Percentiles rank a stretch among this genome's conserved stretches.
phyloP scores from a whole-genome alignment of 2,329 filamentous ascomycete species.

The Venturia asperata region DNA sequence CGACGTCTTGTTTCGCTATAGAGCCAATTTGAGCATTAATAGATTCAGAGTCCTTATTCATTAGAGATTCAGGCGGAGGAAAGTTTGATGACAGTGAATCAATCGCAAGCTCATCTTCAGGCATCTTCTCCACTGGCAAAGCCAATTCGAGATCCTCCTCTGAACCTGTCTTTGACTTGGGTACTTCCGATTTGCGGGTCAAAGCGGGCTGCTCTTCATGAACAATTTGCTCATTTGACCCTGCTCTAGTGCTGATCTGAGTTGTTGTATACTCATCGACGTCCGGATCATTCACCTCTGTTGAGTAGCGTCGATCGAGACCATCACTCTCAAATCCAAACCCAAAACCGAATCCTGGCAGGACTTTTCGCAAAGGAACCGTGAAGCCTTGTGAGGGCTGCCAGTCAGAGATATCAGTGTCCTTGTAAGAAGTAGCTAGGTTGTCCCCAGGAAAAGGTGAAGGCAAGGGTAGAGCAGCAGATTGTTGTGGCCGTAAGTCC shows the following conservation, averaged over 20 bases:
- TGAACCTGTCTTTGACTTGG: not conserved
- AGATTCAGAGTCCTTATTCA: not conserved
- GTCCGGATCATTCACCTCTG: not conserved
- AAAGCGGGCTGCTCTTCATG: not conserved
- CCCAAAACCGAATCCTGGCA: conserved; percentile 13
- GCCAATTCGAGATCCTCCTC: not conserved
- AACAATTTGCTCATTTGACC: too few species aligned
- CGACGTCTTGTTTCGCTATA: not conserved
- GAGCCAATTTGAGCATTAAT: not conserved
- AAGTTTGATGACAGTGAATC: not conserved
- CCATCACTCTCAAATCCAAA: conserved; percentile 18
- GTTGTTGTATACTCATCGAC: not conserved
- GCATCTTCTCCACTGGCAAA: not conserved
- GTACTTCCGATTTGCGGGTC: not conserved
- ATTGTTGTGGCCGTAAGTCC: conserved; percentile 27
- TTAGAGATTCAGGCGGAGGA: not conserved
- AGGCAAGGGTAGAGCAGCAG: conserved; percentile 28
- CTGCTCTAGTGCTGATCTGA: not conserved
- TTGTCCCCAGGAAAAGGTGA: conserved; percentile 28
- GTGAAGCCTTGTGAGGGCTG: not conserved
- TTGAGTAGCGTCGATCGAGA: conserved; percentile 6
- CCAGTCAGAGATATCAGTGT: not conserved
- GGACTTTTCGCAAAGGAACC: conserved; percentile 1
- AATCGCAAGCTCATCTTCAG: not conserved
- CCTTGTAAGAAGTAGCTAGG: conserved; percentile 17